Evolutionary conservation across 352 stramenopile species (phyloP), one percentile per base, ranked within the genome.

Genomic region (Phytopythium litorale): DNA sequence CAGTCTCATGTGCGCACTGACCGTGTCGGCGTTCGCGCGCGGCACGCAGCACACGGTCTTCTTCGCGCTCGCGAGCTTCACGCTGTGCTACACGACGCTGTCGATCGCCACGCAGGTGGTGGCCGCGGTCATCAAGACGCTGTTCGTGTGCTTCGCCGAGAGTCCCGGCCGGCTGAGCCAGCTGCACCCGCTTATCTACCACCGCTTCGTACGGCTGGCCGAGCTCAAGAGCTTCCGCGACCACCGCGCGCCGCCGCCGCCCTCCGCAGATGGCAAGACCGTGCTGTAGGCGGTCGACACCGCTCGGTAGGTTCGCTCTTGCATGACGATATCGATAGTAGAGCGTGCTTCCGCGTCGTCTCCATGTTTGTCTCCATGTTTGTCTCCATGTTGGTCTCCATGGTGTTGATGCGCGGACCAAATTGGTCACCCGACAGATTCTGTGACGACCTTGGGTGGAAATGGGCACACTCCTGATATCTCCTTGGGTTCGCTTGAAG

Each of bases 91-190:
- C 71, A 92, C 83, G 48, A 89, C 81, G 53, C 71, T 92, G 19
- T 92, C 85, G 42, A 74, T 91, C 60, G 78, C 83, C 16, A 91
- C 79, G 37, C 83, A 91, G 64, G 75, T 90, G 45, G 75, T 92
- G 32, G 72, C 73, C 15, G 82, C 83, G 0, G 81, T 91, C 23
- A 89, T 94, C 63, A 94, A 95, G 74, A 94, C 87, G 28, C 66
- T 95, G 21, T 95, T 92, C 62, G 82, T 95, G 43, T 95, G 87
- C 73, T 95, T 95, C 57, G 84, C 87, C 4, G 81, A 94, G 70
- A 88, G 90, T 59, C 87, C 87, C 23, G 75, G 66, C 23, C 82
- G 83, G 15, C 66, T 95, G 43, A 93, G 80, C 50, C 82, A 93
- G 69, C 69, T 94, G 25, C 82, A 95, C 58, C 84, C 87, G 53